Conservation (phyloP, 2,329 filamentous ascomycete species). For the Talaromyces pinophilus region DNA sequence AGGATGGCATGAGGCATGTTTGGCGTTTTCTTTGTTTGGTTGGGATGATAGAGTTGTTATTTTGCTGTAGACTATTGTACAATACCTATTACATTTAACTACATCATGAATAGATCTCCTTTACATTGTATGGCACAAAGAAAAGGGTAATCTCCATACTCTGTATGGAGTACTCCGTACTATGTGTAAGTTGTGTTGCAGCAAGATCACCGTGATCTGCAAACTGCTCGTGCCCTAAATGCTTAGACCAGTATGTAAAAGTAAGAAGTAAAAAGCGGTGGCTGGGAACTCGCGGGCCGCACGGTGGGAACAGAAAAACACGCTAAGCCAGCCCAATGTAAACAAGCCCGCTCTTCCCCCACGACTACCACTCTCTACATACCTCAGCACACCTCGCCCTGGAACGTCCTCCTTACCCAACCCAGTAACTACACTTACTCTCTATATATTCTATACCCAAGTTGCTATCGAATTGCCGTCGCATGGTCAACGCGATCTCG, state of each 20-base stretch:
- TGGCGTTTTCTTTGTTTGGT: slow-evolving; percentile 20
- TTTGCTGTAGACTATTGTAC: slow-evolving; percentile 11
- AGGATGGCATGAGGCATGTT: slow-evolving; percentile 22
- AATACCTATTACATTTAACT: not conserved
- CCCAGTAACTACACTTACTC: not conserved
- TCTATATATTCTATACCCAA: not conserved
- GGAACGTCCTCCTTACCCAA: not conserved
- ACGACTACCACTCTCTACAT: not conserved
- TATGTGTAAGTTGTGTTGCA: not conserved
- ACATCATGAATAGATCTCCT: not conserved
- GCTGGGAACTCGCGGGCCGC: slow-evolving; percentile 22
- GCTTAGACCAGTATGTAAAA: not conserved
- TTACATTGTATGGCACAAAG: not conserved
- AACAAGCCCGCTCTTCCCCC: slow-evolving; percentile 29
- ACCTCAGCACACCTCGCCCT: slow-evolving; percentile 1
- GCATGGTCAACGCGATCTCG: slow-evolving; percentile 52
- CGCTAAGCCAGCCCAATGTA: slow-evolving; percentile 32
- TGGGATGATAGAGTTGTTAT: not conserved
- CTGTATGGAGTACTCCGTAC: not conserved
- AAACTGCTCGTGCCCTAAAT: slow-evolving; percentile 3
- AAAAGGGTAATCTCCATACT: not conserved
- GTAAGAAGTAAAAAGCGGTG: not conserved
- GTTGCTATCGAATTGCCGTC: slow-evolving; percentile 36
- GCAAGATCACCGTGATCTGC: slow-evolving; percentile 7
- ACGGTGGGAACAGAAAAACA: slow-evolving; percentile 22